Evolutionary conservation across 116 monocot species (phyloP), one percentile per base, ranked within the genome.

Genomic region (Dioscorea cayenensis): DNA sequence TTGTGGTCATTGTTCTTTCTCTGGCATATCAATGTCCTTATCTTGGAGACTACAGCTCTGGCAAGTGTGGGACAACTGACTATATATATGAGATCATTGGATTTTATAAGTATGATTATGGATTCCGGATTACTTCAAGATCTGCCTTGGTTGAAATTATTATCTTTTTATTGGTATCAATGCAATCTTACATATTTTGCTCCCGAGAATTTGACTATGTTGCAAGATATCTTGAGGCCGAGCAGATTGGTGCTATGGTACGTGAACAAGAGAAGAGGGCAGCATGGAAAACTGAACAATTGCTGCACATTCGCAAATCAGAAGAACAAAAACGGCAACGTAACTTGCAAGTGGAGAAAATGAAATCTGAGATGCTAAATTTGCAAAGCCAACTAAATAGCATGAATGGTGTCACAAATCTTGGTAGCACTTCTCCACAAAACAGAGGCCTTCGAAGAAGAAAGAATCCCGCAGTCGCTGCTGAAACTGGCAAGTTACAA

Each of bases 91-190:
- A 97, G 71, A 76, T 97, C 66, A 88, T 97, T 83, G 97, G 97
- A 71, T 88, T 97, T 51, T 90, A 90, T 72, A 93, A 97, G 64
- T 97, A 97, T 86, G 97, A 97, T 66, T 97, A 97, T 84, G 97
- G 97, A 23, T 97, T 97, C 49, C 82, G 84, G 64, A 93, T 97
- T 72, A 93, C 93, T 67, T 93, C 97, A 74, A 64, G 97, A 14
- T 97, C 93, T 43, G 90, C 97, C 22, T 81, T 97, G 51, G 97
- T 97, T 76, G 97, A 97, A 79, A 97, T 97, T 66, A 49, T 97
- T 28, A 97, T 97, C 18, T 97, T 90, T 77, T 72, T 97, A 58
- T 70, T 97, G 62, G 90, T 97, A 21, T 86, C 97, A 23, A 74
- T 97, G 75, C 94, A 97, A 71, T 97, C 94, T 65, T 93, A 89